phyloP scores from a whole-genome alignment of 768 basidiomycete species.

The Fomitopsis serialis region DNA sequence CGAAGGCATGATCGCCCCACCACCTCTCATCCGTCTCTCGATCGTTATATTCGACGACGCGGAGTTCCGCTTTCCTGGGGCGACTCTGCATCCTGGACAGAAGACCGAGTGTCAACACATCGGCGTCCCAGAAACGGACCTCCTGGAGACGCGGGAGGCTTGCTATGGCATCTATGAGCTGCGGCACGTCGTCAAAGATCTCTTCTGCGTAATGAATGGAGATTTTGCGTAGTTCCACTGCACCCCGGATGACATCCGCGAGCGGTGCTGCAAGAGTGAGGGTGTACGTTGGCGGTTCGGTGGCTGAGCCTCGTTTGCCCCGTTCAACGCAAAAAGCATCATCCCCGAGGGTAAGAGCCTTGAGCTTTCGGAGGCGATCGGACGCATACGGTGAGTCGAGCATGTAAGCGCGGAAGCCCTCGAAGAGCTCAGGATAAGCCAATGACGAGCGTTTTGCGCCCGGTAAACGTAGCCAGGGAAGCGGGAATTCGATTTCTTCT shows the following conservation, averaged over 20 bases:
- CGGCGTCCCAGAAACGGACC: background rate
- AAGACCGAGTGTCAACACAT: background rate
- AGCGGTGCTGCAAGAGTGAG: background rate
- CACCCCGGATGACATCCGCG: background rate
- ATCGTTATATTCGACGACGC: background rate
- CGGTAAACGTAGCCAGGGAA: background rate
- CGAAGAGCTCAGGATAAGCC: background rate
- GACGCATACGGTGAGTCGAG: no score
- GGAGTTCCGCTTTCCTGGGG: background rate
- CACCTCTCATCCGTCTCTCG: background rate
- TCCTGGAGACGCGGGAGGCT: background rate
- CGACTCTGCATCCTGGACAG: background rate
- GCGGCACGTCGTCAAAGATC: background rate
- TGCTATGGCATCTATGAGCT: background rate
- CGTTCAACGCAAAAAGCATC: background rate
- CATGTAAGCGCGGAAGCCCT: background rate
- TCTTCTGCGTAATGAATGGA: background rate
- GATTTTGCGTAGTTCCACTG: background rate
- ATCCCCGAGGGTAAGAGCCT: background rate
- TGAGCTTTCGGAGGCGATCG: background rate
- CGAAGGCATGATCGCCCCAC: background rate
- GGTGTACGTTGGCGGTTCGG: background rate
- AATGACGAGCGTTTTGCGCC: background rate
- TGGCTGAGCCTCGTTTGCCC: background rate
- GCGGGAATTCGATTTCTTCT: background rate